Evolutionary conservation across 2,329 filamentous ascomycete genomes (phyloP).

Genomic region (Sporothrix phasma): DNA sequence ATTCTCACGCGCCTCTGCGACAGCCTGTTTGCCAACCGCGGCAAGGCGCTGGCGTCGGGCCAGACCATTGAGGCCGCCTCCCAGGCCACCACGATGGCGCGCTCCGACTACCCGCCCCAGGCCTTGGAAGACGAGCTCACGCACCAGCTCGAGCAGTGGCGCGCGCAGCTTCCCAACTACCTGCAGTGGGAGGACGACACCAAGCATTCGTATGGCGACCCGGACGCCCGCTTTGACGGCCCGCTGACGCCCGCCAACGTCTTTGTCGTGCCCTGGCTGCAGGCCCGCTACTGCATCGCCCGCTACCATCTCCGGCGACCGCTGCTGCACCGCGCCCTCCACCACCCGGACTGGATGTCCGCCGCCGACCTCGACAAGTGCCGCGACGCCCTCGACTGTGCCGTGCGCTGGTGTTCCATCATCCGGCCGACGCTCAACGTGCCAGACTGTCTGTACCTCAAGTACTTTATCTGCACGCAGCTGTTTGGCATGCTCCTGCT

Average conservation of each 20-base stretch:
- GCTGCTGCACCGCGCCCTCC: conserved; percentile 18
- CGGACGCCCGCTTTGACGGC: neutral
- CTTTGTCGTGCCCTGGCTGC: conserved; percentile 20
- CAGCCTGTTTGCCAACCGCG: conserved; percentile 26
- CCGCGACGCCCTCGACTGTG: conserved; percentile 15
- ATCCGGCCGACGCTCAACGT: conserved; percentile 12
- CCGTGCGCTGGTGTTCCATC: conserved; percentile 16
- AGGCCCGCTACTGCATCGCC: conserved; percentile 18
- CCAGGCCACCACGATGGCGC: conserved; percentile 12
- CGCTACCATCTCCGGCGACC: conserved; percentile 20
- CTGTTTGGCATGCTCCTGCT: conserved; percentile 19
- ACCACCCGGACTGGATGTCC: conserved; percentile 19
- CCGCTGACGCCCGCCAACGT: conserved; percentile 7
- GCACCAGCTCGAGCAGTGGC: conserved; percentile 47
- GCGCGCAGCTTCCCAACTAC: conserved; percentile 34
- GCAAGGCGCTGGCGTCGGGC: conserved; percentile 13
- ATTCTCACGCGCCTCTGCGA: conserved; percentile 44
- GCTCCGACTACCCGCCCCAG: conserved; percentile 33
- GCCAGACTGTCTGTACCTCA: conserved; percentile 16
- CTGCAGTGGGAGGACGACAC: conserved; percentile 18
- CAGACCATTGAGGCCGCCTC: conserved; percentile 4
- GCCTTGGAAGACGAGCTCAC: conserved; percentile 41
- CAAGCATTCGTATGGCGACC: conserved; percentile 11
- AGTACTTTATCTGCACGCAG: conserved; percentile 20
- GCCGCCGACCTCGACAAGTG: conserved; percentile 18